Conservation (phyloP, 768 basidiomycete species). For the Udeniomyces megalosporus region DNA sequence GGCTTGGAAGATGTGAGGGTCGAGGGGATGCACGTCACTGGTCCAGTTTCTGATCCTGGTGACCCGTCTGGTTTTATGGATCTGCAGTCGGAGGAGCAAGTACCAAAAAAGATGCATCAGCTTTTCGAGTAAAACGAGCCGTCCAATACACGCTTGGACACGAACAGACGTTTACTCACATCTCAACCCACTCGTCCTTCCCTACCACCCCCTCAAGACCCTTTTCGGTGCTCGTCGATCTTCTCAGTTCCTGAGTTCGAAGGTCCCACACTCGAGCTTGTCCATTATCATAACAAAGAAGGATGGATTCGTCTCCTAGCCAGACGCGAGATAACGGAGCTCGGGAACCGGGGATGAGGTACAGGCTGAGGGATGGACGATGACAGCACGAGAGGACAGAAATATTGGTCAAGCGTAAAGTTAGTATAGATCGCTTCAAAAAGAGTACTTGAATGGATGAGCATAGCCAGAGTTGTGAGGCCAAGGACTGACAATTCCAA, state of each 20-base stretch:
- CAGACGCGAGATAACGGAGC: conserved; percentile 49
- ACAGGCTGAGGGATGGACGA: conserved; percentile 38
- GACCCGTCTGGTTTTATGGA: neutral
- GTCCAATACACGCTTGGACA: conserved; percentile 9
- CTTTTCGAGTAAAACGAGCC: neutral
- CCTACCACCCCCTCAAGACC: conserved; percentile 50
- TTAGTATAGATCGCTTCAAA: too few relatives aligned
- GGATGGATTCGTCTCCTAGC: conserved; percentile 48
- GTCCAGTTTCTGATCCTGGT: too few relatives aligned
- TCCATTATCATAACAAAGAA: conserved; percentile 58
- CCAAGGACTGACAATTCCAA: conserved; percentile 54
- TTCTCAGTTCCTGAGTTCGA: conserved; percentile 62
- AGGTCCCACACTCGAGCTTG: conserved; percentile 77
- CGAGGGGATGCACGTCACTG: too few relatives aligned
- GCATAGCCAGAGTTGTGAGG: too few relatives aligned
- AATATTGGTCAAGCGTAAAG: too few relatives aligned
- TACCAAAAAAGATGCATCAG: neutral
- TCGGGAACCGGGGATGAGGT: conserved; percentile 66
- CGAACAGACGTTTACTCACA: conserved; percentile 37
- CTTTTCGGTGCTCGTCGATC: conserved; percentile 61
- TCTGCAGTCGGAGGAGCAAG: neutral
- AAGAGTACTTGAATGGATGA: too few relatives aligned
- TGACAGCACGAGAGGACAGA: too few relatives aligned
- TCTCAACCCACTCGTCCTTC: conserved; percentile 55
- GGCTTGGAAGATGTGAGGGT: too few relatives aligned